phyloP scores from a whole-genome alignment of 345 rosid species.

The Populus tremula region DNA sequence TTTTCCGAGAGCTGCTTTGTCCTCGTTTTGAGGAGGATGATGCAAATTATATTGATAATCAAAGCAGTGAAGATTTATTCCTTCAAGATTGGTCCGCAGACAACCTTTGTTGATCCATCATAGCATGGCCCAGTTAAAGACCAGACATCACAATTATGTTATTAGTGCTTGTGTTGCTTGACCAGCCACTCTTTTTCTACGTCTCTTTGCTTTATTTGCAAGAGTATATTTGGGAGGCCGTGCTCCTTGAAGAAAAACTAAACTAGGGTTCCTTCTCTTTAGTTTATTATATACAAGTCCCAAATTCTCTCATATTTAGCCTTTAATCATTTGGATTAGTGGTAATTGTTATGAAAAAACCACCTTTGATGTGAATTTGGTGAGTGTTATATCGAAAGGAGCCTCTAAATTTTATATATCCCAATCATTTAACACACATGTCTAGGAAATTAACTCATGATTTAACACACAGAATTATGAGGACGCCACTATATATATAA shows the following conservation, averaged over 20 bases:
- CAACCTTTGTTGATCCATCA: conserved; percentile 41
- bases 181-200: conserved; percentile 2
- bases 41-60: not conserved
- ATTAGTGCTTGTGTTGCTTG: not conserved
- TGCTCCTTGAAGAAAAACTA: conserved; percentile 26
- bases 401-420: not conserved
- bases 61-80: not conserved
- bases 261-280: too few relatives aligned
- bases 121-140: conserved; percentile 19
- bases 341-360: not conserved
- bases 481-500: not conserved
- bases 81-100: conserved; percentile 16
- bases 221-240: conserved; percentile 58
- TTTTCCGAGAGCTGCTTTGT: conserved; percentile 25
- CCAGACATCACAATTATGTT: not conserved
- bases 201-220: conserved; percentile 28
- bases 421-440: conserved; percentile 25
- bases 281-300: too few relatives aligned
- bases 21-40: conserved; percentile 30
- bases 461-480: conserved; percentile 15
- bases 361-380: not conserved
- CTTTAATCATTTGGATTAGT: not conserved
- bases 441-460: conserved; percentile 1
- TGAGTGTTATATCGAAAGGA: not conserved
- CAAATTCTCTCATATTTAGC: not conserved